Base-by-base conservation (phyloP, 1,284 basidiomycete genomes). In the Marasmius fiardii region DNA sequence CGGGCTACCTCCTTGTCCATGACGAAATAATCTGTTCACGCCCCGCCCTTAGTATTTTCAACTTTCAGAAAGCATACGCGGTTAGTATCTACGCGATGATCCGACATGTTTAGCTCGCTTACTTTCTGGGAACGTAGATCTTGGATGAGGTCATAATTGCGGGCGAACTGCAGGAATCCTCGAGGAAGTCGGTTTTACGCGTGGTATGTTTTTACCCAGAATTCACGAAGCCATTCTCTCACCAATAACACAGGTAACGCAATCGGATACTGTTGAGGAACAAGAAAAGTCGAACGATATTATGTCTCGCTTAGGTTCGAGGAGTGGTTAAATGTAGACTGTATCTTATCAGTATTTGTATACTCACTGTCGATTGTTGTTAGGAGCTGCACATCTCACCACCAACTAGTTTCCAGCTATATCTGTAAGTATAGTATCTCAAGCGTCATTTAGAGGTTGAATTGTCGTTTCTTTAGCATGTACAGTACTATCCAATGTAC, bases 81-180 rank as follows among this genome's bases (percentile, higher is more conserved):
- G 93, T 95, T 62, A 51, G 82, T 74, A 21, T n/a, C 39, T 55
- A 47, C 21, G 31, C 45, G 23, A 14, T 50, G 26, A 28, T 52
- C 55, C 24, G 52, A 8, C 54, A 33, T 55, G 28, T 45, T 52
- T 58, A 72, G 51, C 60, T 53, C 48, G 14, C 65, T 33, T 35
- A 35, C 53, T 48, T 4, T 26, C n/a, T n/a, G 53, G 47, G 10
- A 4, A 31, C 28, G 10, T 10, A 93, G 92, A 97, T 98, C 63
- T 77, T 99, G 55, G 97, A 99, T 71, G 97, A 99, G 71, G 80
- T 99, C 52, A 95, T 99, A 70, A 98, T 99, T 60, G 90, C 95
- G 3, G 97, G 97, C 43, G 97, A 99, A 72, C 79, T 99, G 64
- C 96, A 99, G 74, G 97, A 99, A 68, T 95, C 95, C 1, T 95